Conservation (phyloP, 108 stramenopile species). For the Discostella stelligeroides region DNA sequence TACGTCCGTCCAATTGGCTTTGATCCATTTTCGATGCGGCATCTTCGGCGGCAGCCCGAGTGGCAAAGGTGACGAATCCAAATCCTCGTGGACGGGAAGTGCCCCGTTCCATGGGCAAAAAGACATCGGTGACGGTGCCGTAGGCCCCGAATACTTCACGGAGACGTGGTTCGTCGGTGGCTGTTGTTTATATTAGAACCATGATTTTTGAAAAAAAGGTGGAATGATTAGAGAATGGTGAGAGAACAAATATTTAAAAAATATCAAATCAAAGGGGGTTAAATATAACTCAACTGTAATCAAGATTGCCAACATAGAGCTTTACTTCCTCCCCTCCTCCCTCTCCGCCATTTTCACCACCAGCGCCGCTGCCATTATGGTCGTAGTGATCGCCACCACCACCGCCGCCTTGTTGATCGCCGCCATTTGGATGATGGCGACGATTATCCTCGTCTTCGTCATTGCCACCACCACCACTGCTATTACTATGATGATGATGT, state of each 20-base stretch:
- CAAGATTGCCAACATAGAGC: conserved; percentile 90
- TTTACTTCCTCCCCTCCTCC: conserved; percentile 56
- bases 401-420: conserved; percentile 23
- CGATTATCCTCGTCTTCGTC: conserved; percentile 20
- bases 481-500: too few relatives aligned
- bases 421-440: conserved; percentile 13
- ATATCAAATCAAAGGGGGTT: too few relatives aligned
- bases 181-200: conserved; percentile 3
- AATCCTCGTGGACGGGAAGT: conserved; percentile 60
- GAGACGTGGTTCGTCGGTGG: conserved; percentile 57
- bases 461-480: conserved; percentile 3
- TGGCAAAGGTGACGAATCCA: conserved; percentile 59
- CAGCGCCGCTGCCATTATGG: conserved; percentile 21
- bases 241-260: not conserved
- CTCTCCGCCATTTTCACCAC: conserved; percentile 16
- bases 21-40: conserved; percentile 58
- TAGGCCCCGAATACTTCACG: conserved; percentile 54
- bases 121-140: conserved; percentile 59
- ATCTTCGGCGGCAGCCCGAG: conserved; percentile 46
- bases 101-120: conserved; percentile 61
- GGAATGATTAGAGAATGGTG: not conserved
- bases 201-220: too few relatives aligned
- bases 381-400: conserved; percentile 26
- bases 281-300: conserved; percentile 65
- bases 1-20: conserved; percentile 55